phyloP scores from a whole-genome alignment of 169 alveolate genomes.

The Eimeria brunetti region DNA sequence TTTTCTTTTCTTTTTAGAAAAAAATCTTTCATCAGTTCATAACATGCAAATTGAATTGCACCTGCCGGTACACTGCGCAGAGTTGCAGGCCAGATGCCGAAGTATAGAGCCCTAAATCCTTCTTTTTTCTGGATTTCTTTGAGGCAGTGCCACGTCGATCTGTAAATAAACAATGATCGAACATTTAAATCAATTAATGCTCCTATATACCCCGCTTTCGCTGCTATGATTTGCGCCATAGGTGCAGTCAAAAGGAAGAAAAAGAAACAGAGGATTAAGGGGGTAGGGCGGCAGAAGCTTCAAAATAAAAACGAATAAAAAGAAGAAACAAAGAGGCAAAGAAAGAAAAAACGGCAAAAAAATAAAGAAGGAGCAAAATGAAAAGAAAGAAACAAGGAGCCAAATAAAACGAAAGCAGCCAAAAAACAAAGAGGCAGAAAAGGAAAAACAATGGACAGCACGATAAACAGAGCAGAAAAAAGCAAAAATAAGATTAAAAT shows the following conservation, averaged over 20 bases:
- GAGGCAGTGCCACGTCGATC: slow-evolving; percentile 61
- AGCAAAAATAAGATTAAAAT: not conserved
- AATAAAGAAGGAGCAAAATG: not conserved
- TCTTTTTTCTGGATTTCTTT: slow-evolving; percentile 7
- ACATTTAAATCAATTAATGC: not conserved
- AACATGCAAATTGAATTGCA: slow-evolving; percentile 91
- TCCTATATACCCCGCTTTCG: too few species aligned
- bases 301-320: not conserved
- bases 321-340: not conserved
- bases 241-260: too few species aligned
- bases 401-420: not conserved
- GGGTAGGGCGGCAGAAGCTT: not conserved
- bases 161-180: not conserved
- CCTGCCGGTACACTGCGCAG: slow-evolving; percentile 92
- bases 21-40: slow-evolving; percentile 82
- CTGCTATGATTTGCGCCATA: too few species aligned
- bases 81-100: slow-evolving; percentile 91
- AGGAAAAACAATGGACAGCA: not conserved
- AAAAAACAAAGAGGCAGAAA: not conserved
- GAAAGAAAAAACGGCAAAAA: not conserved
- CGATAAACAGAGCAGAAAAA: not conserved
- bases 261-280: too few species aligned
- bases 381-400: too few species aligned
- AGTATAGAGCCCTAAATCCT: slow-evolving; percentile 88
- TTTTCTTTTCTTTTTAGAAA: not conserved